Evolutionary conservation across 192 early-diverging fungal species (phyloP).

Genomic region (Phlyctochytrium planicorne): DNA sequence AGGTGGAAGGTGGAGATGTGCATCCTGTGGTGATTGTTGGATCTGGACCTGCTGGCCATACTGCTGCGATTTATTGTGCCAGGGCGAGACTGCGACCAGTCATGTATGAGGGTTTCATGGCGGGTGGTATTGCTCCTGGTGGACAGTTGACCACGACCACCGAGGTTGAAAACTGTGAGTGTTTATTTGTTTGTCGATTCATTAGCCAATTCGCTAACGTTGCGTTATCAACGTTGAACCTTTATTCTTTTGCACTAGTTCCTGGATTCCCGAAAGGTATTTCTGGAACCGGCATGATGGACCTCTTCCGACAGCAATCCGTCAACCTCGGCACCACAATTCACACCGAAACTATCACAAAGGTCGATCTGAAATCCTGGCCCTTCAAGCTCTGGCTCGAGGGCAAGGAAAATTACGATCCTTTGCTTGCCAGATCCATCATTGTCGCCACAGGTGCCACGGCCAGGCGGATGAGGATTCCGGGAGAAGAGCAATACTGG

Average conservation of each 20-base stretch:
- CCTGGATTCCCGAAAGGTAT: slow-evolving; percentile 88
- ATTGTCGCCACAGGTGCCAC: slow-evolving; percentile 98
- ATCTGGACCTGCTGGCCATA: slow-evolving; percentile 95
- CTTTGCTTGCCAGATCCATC: slow-evolving; percentile 75
- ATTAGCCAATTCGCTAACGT: no score
- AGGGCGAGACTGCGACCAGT: slow-evolving; percentile 86
- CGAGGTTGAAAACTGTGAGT: slow-evolving; percentile 75
- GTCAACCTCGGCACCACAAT: slow-evolving; percentile 84
- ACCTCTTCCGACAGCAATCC: slow-evolving; percentile 79
- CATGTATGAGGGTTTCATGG: slow-evolving; percentile 48
- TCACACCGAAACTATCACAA: slow-evolving; percentile 89
- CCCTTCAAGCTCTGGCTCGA: slow-evolving; percentile 97
- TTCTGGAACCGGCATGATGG: slow-evolving; percentile 86
- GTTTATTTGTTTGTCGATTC: not conserved
- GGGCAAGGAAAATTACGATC: slow-evolving; percentile 61
- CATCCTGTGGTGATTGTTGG: slow-evolving; percentile 69
- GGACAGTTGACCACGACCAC: slow-evolving; percentile 94
- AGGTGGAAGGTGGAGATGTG: not conserved
- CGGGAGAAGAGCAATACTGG: slow-evolving; percentile 93
- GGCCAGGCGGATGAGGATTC: slow-evolving; percentile 84
- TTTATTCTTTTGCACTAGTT: slow-evolving; percentile 7
- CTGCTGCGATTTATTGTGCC: slow-evolving; percentile 91
- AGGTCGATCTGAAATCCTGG: slow-evolving; percentile 75
- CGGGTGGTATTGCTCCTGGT: slow-evolving; percentile 61
- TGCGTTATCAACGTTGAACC: not conserved